Evolutionary conservation across 768 basidiomycete genomes (phyloP).

Genomic region (Melanogaster broomeanus): DNA sequence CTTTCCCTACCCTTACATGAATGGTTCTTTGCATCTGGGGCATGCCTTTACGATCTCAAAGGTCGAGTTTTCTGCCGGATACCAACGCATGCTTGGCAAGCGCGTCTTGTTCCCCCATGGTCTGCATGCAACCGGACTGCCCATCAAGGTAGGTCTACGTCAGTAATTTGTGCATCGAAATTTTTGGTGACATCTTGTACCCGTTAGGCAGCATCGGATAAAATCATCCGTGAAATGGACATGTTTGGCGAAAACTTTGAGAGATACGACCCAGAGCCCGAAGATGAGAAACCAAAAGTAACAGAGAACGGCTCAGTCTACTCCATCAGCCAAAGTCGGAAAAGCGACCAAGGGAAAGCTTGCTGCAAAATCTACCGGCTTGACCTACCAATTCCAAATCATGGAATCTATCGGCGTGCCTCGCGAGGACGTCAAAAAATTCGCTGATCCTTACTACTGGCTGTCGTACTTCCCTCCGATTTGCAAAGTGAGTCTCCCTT

Average conservation of each 20-base stretch:
- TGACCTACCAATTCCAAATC: constrained; percentile 98
- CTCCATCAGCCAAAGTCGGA: constrained; percentile 50
- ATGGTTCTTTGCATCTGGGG: constrained; percentile 94
- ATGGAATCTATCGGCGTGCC: constrained; percentile 94
- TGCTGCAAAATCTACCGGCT: constrained; percentile 87
- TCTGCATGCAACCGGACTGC: constrained; percentile 98
- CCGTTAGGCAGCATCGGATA: constrained; percentile 91
- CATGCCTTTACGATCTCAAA: constrained; percentile 99
- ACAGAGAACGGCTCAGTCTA: constrained; percentile 43
- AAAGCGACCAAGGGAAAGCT: constrained; percentile 98
- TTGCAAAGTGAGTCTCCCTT: constrained; percentile 61
- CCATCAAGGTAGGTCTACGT: constrained; percentile 81
- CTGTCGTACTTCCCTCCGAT: constrained; percentile 94
- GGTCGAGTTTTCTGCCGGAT: constrained; percentile 95
- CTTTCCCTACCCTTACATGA: constrained; percentile 98
- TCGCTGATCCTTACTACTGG: constrained; percentile 96
- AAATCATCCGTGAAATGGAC: constrained; percentile 95
- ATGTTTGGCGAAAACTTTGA: constrained; percentile 93
- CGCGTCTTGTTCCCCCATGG: constrained; percentile 95
- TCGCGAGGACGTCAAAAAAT: constrained; percentile 88
- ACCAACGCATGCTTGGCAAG: constrained; percentile 93
- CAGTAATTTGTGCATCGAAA: neutral
- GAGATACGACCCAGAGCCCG: constrained; percentile 44
- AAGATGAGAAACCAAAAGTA: constrained; percentile 43
- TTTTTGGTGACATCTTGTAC: neutral